A percentile compares a stretch with the other conserved stretches of the same genome.
phyloP scores from a whole-genome alignment of 2,329 filamentous ascomycete species.

The Alternaria ethzedia region DNA sequence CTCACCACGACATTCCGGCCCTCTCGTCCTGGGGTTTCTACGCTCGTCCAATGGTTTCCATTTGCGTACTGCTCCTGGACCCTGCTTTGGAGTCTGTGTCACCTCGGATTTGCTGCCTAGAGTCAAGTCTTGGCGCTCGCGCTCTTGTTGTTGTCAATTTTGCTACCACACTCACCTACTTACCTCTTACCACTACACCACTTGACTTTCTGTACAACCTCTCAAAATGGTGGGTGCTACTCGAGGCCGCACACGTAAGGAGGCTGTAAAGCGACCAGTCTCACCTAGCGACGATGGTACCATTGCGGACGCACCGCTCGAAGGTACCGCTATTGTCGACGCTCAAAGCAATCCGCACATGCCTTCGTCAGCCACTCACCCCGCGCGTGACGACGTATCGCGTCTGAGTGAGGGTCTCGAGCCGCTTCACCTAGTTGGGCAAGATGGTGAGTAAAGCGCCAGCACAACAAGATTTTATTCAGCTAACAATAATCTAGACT shows the following conservation, averaged over 20 bases:
- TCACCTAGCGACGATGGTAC: slow-evolving; percentile 4
- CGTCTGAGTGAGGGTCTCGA: slow-evolving; percentile 12
- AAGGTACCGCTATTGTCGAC: not conserved
- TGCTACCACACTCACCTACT: not conserved
- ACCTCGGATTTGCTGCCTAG: not conserved
- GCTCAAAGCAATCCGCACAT: not conserved
- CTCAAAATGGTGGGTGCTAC: slow-evolving; percentile 12
- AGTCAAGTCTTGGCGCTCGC: not conserved
- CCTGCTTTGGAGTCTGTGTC: not conserved
- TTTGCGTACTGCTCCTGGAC: not conserved
- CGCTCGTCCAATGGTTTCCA: slow-evolving; percentile 1
- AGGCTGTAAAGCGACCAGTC: not conserved
- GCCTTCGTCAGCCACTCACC: not conserved
- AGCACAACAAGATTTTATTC: too few species aligned
- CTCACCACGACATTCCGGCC: not conserved
- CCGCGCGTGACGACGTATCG: slow-evolving; percentile 7
- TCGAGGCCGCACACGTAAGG: not conserved
- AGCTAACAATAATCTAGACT: too few species aligned
- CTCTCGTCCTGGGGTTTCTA: not conserved
- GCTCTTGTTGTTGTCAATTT: not conserved
- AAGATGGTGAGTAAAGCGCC: slow-evolving; percentile 9
- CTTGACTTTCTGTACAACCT: not conserved
- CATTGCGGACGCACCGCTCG: not conserved
- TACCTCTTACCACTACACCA: not conserved
- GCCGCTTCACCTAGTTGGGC: slow-evolving; percentile 2